Evolutionary conservation across 1,284 basidiomycete species (phyloP).

Genomic region (Ustilago sp.): DNA sequence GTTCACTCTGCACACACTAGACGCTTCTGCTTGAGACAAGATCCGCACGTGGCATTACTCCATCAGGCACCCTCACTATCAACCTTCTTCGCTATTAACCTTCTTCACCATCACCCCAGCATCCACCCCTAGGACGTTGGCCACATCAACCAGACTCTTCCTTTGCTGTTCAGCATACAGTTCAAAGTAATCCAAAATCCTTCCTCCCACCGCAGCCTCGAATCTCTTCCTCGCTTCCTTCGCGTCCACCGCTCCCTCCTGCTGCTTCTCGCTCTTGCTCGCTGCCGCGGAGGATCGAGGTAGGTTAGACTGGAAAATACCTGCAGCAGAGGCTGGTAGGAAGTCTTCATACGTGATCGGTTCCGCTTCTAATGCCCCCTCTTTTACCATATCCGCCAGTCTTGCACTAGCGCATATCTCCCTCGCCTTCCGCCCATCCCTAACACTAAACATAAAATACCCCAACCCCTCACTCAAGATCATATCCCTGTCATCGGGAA

Average conservation of each 20-base stretch:
- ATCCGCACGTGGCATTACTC: slow-evolving; percentile 3
- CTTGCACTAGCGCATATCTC: slow-evolving; percentile 8
- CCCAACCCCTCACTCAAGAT: slow-evolving; percentile 68
- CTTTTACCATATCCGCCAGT: slow-evolving; percentile 57
- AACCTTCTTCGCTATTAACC: slow-evolving; percentile 12
- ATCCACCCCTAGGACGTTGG: not conserved
- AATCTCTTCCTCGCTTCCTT: slow-evolving; percentile 12
- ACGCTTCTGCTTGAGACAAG: not conserved
- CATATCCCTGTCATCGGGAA: slow-evolving; percentile 64
- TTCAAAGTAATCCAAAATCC: slow-evolving; percentile 42
- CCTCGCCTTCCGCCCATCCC: slow-evolving; percentile 12
- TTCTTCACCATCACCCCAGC: not conserved
- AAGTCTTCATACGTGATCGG: slow-evolving; percentile 72
- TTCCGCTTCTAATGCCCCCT: slow-evolving; percentile 63
- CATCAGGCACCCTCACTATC: not conserved
- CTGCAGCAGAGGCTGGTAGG: slow-evolving; percentile 71
- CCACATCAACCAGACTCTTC: slow-evolving; percentile 28
- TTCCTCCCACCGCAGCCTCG: slow-evolving; percentile 35
- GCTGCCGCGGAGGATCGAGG: slow-evolving; percentile 9
- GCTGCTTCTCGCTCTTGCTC: too few species aligned
- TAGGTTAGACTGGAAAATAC: slow-evolving; percentile 71
- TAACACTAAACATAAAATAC: slow-evolving; percentile 44
- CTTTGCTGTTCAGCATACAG: slow-evolving; percentile 42
- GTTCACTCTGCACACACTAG: not conserved
- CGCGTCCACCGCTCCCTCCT: not conserved